These are phyloP conservation scores for Aspergillus intermedius DNA, from an alignment of 2,329 filamentous ascomycete genomes.

Conservation along the genomic window DNA sequence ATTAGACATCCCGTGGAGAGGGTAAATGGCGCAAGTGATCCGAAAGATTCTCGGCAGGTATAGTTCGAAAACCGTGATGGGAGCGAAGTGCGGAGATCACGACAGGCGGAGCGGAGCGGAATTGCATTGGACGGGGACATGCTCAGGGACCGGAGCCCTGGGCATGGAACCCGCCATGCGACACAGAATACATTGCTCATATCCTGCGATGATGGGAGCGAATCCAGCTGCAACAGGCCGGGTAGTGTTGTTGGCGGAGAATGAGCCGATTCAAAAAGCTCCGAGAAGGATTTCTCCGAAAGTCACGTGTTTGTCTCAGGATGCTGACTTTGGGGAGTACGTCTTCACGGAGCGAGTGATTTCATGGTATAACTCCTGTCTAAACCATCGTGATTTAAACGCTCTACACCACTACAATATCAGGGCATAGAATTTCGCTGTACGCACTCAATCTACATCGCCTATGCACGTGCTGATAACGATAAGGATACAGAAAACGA, in stretches of 20 bases:
- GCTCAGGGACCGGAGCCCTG: slow-evolving; percentile 24
- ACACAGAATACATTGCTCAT: slow-evolving; percentile 39
- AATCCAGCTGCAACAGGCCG: not conserved
- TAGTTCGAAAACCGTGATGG: slow-evolving; percentile 13
- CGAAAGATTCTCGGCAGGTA: slow-evolving; percentile 7
- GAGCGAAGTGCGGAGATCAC: slow-evolving; percentile 16
- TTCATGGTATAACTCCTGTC: too few relatives aligned
- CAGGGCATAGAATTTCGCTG: too few relatives aligned
- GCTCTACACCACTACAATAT: too few relatives aligned
- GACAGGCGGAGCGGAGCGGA: slow-evolving; percentile 13
- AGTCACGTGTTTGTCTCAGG: not conserved
- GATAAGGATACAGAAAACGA: slow-evolving; percentile 1
- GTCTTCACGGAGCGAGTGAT: too few relatives aligned
- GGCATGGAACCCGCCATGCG: slow-evolving; percentile 37
- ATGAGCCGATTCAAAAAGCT: not conserved
- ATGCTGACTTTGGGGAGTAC: too few relatives aligned
- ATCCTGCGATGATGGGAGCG: slow-evolving; percentile 17
- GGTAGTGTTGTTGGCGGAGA: not conserved
- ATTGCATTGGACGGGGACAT: slow-evolving; percentile 14
- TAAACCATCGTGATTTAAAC: too few relatives aligned
- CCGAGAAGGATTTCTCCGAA: not conserved
- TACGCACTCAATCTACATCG: not conserved
- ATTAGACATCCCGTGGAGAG: not conserved
- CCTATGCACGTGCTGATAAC: slow-evolving; percentile 14
- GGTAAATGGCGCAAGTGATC: not conserved